These are phyloP conservation scores for Fusarium oligoseptatum DNA, from an alignment of 2,329 filamentous ascomycete genomes.

Conservation along the genomic window DNA sequence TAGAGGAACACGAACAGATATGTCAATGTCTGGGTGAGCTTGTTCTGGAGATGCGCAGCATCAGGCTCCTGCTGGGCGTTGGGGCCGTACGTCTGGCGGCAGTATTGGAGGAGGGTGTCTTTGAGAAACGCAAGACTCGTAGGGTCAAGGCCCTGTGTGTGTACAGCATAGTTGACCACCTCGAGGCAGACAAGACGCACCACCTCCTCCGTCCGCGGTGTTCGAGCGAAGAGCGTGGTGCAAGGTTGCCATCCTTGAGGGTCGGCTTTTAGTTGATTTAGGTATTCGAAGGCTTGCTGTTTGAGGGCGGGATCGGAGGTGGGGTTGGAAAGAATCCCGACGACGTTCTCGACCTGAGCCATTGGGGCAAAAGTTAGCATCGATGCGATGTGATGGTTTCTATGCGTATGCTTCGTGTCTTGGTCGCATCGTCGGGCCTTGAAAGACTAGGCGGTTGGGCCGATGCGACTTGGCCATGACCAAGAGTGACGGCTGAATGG, in stretches of 20 bases:
- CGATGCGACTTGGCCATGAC: conserved; percentile 37
- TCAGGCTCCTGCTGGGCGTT: conserved; percentile 73
- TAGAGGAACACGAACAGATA: conserved; percentile 93
- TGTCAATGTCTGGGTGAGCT: conserved; percentile 94
- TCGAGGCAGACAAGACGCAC: conserved; percentile 92
- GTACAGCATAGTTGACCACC: conserved; percentile 91
- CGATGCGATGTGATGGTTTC: neutral
- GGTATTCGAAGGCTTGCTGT: conserved; percentile 84
- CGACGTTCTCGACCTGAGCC: conserved; percentile 88
- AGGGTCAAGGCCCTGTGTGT: conserved; percentile 80
- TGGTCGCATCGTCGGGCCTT: conserved; percentile 23
- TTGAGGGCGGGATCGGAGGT: conserved; percentile 81
- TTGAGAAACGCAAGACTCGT: conserved; percentile 82
- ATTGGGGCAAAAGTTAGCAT: conserved; percentile 31
- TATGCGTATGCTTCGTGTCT: conserved; percentile 23
- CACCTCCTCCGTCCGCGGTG: conserved; percentile 82
- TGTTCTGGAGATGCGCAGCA: conserved; percentile 87
- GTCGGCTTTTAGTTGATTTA: conserved; percentile 83
- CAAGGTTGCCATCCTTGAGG: conserved; percentile 92
- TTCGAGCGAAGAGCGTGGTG: conserved; percentile 85
- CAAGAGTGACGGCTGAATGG: conserved; percentile 44
- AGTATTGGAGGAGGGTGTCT: conserved; percentile 84
- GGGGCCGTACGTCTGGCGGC: conserved; percentile 79
- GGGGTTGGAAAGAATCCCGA: conserved; percentile 92
- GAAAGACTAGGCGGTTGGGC: conserved; percentile 35